Conservation (phyloP, 2,329 filamentous ascomycete genomes). For the Ophiosphaerella narmari region DNA sequence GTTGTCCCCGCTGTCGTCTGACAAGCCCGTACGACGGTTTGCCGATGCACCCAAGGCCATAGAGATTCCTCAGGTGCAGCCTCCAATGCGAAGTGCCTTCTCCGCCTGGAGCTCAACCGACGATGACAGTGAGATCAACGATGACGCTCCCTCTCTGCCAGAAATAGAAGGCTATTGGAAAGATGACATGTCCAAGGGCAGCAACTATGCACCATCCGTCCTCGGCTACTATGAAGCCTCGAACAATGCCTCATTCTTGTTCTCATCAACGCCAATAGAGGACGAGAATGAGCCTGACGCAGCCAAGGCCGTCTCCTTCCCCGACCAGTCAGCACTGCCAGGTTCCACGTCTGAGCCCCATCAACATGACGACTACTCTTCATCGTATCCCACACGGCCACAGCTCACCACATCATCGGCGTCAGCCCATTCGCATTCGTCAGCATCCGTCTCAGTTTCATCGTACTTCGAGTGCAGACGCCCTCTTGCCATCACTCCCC, state of each 20-base stretch:
- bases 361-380: slow-evolving; percentile 27
- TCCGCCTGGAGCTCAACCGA: slow-evolving; percentile 46
- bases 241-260: slow-evolving; percentile 34
- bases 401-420: slow-evolving; percentile 38
- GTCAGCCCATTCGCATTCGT: slow-evolving; percentile 30
- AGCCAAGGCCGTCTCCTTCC: slow-evolving; percentile 28
- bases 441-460: slow-evolving; percentile 27
- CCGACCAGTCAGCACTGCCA: slow-evolving; percentile 16
- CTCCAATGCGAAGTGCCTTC: slow-evolving; percentile 41
- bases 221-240: slow-evolving; percentile 36
- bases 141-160: slow-evolving; percentile 27
- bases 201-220: slow-evolving; percentile 35
- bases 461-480: slow-evolving; percentile 44
- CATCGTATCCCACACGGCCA: slow-evolving; percentile 31
- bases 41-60: slow-evolving; percentile 30
- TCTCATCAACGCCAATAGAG: slow-evolving; percentile 36
- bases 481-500: slow-evolving; percentile 23
- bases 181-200: slow-evolving; percentile 14
- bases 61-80: slow-evolving; percentile 36
- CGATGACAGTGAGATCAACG: slow-evolving; percentile 35
- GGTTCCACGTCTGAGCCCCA: slow-evolving; percentile 13
- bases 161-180: slow-evolving; percentile 9
- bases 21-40: slow-evolving; percentile 16
- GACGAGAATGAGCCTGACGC: slow-evolving; percentile 24
- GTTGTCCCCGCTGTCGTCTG: slow-evolving; percentile 29